Conservation (phyloP, 2,329 filamentous ascomycete genomes). For the Pseudogymnoascus sp. region DNA sequence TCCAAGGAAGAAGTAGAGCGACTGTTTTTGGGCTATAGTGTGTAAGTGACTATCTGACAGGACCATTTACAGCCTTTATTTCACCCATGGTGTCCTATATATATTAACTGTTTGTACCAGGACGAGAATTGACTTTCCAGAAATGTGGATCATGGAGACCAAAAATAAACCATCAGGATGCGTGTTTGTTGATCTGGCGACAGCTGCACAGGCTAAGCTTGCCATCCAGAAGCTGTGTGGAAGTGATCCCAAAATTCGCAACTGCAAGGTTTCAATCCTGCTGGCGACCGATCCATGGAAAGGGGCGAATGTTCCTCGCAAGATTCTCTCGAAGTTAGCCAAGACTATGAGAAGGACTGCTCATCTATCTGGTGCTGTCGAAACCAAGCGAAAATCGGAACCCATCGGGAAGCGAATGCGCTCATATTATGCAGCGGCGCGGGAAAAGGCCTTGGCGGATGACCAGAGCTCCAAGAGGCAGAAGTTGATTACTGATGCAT, state of each 20-base stretch:
- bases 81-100: background rate
- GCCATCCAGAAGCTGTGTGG: background rate
- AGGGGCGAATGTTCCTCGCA: background rate
- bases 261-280: background rate
- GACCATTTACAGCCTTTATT: background rate
- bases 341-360: background rate
- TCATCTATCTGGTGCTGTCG: background rate
- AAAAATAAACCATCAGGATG: background rate
- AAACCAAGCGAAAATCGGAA: background rate
- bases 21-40: background rate
- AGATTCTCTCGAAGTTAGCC: background rate
- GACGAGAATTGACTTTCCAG: background rate
- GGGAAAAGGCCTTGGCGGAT: background rate
- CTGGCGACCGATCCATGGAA: background rate
- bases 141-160: background rate
- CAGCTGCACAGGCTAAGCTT: background rate
- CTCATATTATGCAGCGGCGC: background rate
- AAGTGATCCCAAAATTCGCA: background rate
- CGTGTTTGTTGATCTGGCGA: background rate
- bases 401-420: background rate
- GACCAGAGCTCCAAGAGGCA: background rate
- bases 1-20: background rate
- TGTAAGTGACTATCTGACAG: background rate
- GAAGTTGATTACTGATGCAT: background rate
- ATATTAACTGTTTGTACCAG: background rate